phyloP scores from a whole-genome alignment of 2,329 filamentous ascomycete species.

The Raffaelea albimanens region DNA sequence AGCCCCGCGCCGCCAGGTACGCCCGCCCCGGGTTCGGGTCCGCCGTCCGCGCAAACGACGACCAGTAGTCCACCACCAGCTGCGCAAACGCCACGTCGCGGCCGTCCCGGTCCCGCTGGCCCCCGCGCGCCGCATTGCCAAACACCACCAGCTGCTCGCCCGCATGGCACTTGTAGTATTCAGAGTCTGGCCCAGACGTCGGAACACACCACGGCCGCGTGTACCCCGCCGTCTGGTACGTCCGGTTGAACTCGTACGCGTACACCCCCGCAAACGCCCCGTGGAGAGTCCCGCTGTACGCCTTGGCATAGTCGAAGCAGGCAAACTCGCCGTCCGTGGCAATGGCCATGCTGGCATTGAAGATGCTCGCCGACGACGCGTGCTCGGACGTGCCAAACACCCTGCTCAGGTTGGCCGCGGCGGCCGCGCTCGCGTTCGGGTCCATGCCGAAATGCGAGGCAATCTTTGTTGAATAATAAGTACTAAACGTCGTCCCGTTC shows the following conservation, averaged over 20 bases:
- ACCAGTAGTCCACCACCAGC: constrained; percentile 25
- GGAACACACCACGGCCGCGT: constrained; percentile 20
- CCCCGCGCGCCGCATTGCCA: constrained; percentile 21
- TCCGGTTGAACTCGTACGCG: constrained; percentile 29
- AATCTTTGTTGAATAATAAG: constrained; percentile 12
- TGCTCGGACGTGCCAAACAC: constrained; percentile 2
- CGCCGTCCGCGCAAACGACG: constrained; percentile 21
- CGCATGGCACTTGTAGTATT: constrained; percentile 32
- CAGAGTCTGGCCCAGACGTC: constrained; percentile 21
- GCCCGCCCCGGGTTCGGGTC: constrained; percentile 21
- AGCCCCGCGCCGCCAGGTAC: constrained; percentile 21
- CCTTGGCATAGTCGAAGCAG: constrained; percentile 25
- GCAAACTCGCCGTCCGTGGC: constrained; percentile 22
- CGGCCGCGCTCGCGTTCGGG: not conserved
- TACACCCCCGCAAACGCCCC: constrained; percentile 22
- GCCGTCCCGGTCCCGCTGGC: constrained; percentile 25
- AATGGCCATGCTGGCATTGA: constrained; percentile 24
- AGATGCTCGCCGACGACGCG: constrained; percentile 13
- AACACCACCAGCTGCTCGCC: constrained; percentile 29
- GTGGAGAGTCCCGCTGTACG: constrained; percentile 23
- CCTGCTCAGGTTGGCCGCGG: not conserved
- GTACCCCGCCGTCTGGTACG: constrained; percentile 23
- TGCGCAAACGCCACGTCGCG: constrained; percentile 23
- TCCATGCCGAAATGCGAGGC: constrained; percentile 9
- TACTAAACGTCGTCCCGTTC: constrained; percentile 11